These are phyloP conservation scores for Phialophora tarda DNA, from an alignment of 2,329 filamentous ascomycete genomes.

Conservation along the genomic window DNA sequence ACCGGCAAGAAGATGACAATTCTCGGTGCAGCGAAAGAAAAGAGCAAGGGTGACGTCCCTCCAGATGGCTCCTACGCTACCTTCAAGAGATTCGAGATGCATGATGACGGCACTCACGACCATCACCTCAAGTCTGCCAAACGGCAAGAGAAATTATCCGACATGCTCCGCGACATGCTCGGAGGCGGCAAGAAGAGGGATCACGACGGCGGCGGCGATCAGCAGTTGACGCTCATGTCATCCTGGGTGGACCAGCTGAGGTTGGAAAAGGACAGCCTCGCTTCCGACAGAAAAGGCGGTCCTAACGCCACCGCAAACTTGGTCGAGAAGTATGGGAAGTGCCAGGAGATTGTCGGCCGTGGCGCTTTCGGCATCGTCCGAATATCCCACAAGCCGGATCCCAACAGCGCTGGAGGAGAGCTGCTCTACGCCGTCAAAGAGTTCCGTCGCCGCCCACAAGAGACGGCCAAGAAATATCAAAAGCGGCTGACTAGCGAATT, in stretches of 20 bases:
- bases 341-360: slow-evolving; percentile 93
- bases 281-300: slow-evolving; percentile 76
- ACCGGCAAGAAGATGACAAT: slow-evolving; percentile 41
- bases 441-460: slow-evolving; percentile 90
- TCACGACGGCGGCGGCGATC: slow-evolving; percentile 61
- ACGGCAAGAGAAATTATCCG: slow-evolving; percentile 90
- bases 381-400: slow-evolving; percentile 93
- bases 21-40: slow-evolving; percentile 36
- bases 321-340: slow-evolving; percentile 97
- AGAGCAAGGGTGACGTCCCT: slow-evolving; percentile 43
- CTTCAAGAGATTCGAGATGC: slow-evolving; percentile 61
- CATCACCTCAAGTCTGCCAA: slow-evolving; percentile 89
- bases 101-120: slow-evolving; percentile 74
- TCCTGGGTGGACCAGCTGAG: slow-evolving; percentile 95
- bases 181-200: slow-evolving; percentile 77
- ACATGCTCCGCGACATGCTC: slow-evolving; percentile 86
- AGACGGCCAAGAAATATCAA: slow-evolving; percentile 96
- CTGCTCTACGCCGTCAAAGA: slow-evolving; percentile 98
- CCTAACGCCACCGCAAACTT: slow-evolving; percentile 77
- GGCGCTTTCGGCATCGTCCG: slow-evolving; percentile 97
- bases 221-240: slow-evolving; percentile 89
- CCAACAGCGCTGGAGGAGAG: slow-evolving; percentile 75
- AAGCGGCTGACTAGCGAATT: slow-evolving; percentile 97
- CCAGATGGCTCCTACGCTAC: slow-evolving; percentile 29
- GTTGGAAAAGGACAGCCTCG: slow-evolving; percentile 78